Evolutionary conservation across 257 asterid species (phyloP), one percentile per base, ranked within the genome.

Genomic region (Ballota nigra): DNA sequence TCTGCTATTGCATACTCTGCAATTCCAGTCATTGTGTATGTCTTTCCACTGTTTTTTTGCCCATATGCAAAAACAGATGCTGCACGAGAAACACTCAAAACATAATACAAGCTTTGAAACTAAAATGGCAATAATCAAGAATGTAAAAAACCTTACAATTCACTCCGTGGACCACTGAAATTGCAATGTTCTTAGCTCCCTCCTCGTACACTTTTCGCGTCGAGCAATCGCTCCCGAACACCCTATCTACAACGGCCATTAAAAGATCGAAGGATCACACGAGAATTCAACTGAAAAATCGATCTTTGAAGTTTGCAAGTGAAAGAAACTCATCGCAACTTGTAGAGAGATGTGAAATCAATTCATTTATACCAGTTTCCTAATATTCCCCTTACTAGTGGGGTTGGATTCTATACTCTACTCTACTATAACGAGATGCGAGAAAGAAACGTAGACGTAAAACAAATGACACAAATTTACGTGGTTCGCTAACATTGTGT

Each of bases 31-130:
- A 94, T 89, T n/a, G 98, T 91, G 62, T 76, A 88, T 0, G 98
- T 93, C 88, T 93, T 93, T 61, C 98, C 97, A 63, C 97, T 93
- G 84, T 91, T 83, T 33, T 92, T 89, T 81, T 94, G 95, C 29
- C 98, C 98, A 76, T 94, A 91, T 0, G 95, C 96, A 62, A 94
- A 83, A 68, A 94, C 79, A 71, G 89, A 91, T 65, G 98, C 98
- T 94, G 76, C 71, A 86, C 36, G n/a, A 60, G 0, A 47, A 71
- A 67, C 33, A 23, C 60, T 26, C 68, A 0, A 13, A 33, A 15
- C 56, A 6, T 31, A 52, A 22, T 10, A 67, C 38, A 9, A 67
- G n/a, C 6, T 31, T 69, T 6, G 49, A 33, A 28, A 40, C 36
- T 20, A 34, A 53, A 22, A 43, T 16, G 66, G 0, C 41, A 58